Evolutionary conservation across 441 rosid genomes (phyloP).

Genomic region (Pelargonium myrrhifolium): DNA sequence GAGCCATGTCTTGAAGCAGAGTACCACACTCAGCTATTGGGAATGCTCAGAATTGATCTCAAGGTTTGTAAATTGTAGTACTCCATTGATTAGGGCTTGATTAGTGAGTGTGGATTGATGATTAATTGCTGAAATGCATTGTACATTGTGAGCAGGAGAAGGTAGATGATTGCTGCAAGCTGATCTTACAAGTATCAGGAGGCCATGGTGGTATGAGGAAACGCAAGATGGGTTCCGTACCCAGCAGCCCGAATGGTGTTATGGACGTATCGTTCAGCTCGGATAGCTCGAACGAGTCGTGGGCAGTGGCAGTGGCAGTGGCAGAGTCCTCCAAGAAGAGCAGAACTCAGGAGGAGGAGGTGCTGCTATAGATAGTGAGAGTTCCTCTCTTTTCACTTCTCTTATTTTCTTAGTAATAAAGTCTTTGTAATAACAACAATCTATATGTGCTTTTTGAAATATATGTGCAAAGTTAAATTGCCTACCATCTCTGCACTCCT

Average conservation of each 20-base stretch:
- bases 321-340: conserved; percentile 47
- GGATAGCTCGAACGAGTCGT: conserved; percentile 47
- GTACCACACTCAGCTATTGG: conserved; percentile 34
- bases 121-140: not conserved
- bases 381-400: too few species aligned
- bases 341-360: conserved; percentile 22
- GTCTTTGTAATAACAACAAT: conserved; percentile 22
- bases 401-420: not conserved
- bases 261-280: conserved; percentile 57
- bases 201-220: conserved; percentile 28
- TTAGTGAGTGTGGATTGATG: not conserved
- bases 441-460: not conserved
- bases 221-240: conserved; percentile 44
- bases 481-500: conserved; percentile 41
- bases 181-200: conserved; percentile 29
- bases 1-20: conserved; percentile 35
- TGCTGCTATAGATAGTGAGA: conserved; percentile 23
- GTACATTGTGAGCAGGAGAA: conserved; percentile 31
- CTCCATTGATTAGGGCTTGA: too few species aligned
- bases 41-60: conserved; percentile 34
- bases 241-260: conserved; percentile 63
- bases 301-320: conserved; percentile 34
- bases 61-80: conserved; percentile 25
- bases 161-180: conserved; percentile 39
- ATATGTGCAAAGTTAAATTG: conserved; percentile 37